A percentile compares a stretch with the other conserved stretches of the same genome.
Conservation (phyloP, 768 basidiomycete genomes). For the Mycena sanguinolenta region DNA sequence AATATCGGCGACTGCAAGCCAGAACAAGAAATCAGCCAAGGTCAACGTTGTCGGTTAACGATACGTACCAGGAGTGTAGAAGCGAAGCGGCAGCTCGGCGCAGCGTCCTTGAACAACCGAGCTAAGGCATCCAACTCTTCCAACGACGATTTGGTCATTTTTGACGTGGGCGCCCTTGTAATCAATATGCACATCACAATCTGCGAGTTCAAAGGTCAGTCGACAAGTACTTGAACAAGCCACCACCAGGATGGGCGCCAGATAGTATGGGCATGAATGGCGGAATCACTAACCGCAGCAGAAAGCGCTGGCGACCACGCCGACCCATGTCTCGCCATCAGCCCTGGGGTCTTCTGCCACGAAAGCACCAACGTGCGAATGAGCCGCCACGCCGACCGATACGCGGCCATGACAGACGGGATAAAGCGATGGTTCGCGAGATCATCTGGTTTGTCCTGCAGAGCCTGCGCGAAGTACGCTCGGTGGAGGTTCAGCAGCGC, state of each 20-base stretch:
- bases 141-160: constrained; percentile 60
- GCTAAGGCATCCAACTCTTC: constrained; percentile 62
- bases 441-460: constrained; percentile 71
- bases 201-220: constrained; percentile 47
- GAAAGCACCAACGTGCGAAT: constrained; percentile 63
- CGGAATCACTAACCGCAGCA: constrained; percentile 74
- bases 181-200: constrained; percentile 71
- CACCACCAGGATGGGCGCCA: too few relatives aligned
- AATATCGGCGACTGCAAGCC: constrained; percentile 57
- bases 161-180: constrained; percentile 62
- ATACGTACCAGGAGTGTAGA: constrained; percentile 56
- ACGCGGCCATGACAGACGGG: constrained; percentile 79
- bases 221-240: background rate
- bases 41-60: background rate
- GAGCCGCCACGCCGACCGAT: constrained; percentile 79
- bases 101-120: constrained; percentile 62
- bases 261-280: too few relatives aligned
- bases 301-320: constrained; percentile 79
- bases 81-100: constrained; percentile 59
- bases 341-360: constrained; percentile 54
- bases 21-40: background rate
- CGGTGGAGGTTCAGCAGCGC: constrained; percentile 77
- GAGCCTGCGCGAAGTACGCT: constrained; percentile 75
- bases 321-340: constrained; percentile 60
- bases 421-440: constrained; percentile 72